Percentiles rank a stretch among this genome's conserved stretches.
These are phyloP conservation scores for Leccinum rimulosum DNA, from an alignment of 768 basidiomycete species.

Conservation along the genomic window DNA sequence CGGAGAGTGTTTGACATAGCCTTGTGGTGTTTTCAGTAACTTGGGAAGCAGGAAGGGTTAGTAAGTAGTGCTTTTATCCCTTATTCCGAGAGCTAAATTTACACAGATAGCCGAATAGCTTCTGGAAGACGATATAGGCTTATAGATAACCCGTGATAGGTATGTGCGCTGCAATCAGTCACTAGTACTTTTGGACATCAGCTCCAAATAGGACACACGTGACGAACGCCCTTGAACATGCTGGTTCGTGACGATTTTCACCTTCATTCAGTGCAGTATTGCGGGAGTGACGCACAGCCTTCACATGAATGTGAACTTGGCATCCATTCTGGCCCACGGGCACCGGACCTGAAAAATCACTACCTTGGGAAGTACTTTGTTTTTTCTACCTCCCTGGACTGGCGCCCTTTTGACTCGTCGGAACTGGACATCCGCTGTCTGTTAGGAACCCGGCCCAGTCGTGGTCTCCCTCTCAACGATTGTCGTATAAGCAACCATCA, in stretches of 20 bases:
- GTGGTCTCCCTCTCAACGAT: not conserved
- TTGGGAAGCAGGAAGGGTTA: not conserved
- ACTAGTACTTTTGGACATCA: not conserved
- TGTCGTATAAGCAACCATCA: not conserved
- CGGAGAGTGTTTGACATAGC: not conserved
- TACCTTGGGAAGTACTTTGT: no score
- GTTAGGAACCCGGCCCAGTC: not conserved
- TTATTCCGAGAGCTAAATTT: not conserved
- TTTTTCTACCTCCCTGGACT: not conserved
- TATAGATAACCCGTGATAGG: no score
- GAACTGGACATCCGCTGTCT: not conserved
- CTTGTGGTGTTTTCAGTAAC: not conserved
- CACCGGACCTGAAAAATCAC: not conserved
- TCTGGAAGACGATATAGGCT: not conserved
- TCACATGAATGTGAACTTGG: not conserved
- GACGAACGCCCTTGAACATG: not conserved
- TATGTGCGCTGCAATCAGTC: not conserved
- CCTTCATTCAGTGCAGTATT: not conserved
- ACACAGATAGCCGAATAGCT: not conserved
- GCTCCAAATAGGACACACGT: not conserved
- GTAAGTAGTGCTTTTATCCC: not conserved
- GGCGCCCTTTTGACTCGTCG: not conserved
- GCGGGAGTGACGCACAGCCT: not conserved
- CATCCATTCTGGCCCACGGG: not conserved
- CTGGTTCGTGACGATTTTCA: not conserved